Base-by-base conservation (phyloP, 78 protist genomes). In the Bodo saltans region DNA sequence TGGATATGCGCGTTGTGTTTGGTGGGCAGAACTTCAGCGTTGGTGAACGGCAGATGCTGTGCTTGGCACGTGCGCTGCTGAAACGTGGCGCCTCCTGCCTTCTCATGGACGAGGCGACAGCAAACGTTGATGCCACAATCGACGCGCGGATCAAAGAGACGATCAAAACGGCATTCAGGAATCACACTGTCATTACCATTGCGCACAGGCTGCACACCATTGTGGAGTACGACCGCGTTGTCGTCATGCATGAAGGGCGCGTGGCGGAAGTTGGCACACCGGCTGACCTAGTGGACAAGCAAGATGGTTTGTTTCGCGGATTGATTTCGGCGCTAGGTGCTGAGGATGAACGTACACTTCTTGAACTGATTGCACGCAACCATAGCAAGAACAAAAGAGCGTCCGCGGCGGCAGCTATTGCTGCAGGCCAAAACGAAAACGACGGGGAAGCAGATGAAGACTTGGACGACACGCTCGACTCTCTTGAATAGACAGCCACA, bases 141-240 rank as follows among this genome's bases (percentile, higher is more conserved):
- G 90, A 88, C 70, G 33, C 42, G n/a, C 26, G 1, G 70, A 88
- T 88, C 38, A 89, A 88, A 68, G 1, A 0, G 27, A 83, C 79
- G 26, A 70, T 83, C 34, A 2, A 68, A 30, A 37, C 23, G 39
- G 38, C 2, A 12, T 83, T 83, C 35, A 4, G 39, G 30, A 79
- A 87, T 32, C 60, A 68, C 30, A 91, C 91, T 30, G 47, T 91
- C 38, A 70, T 87, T 32, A 75, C 60, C 26, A 68, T 88, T 69
- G 97, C 98, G 3, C 98, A 95, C 73, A 83, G 96, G 8, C 79
- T 95, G 60, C 86, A 94, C 78, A 94, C 98, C 17, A 87, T 95
- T 78, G 84, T 95, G 88, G 96, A 90, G 80, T 68, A 69, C 47
- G 93, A 89, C 79, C 29, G 74, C 35, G 52, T 95, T 42, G 25